Evolutionary conservation across 2,329 filamentous ascomycete genomes (phyloP).

Genomic region (Xylaria sp.): DNA sequence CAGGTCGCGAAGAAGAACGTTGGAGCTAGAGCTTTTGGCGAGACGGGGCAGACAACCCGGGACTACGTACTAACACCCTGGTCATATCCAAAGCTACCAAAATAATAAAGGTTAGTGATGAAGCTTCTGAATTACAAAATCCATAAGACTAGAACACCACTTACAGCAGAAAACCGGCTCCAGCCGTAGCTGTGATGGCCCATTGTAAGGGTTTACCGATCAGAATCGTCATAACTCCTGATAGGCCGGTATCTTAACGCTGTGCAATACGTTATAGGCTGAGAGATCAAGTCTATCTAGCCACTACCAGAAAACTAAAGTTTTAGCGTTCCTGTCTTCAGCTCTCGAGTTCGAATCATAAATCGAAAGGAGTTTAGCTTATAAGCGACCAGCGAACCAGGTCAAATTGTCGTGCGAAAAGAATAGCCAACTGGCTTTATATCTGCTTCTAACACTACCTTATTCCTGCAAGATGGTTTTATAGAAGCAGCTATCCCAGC

Average conservation of each 20-base stretch:
- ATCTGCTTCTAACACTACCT: conserved; percentile 1
- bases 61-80: conserved; percentile 19
- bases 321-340: not conserved
- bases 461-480: not conserved
- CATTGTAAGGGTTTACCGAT: conserved; percentile 27
- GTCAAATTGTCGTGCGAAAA: not conserved
- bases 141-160: not conserved
- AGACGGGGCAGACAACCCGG: not conserved
- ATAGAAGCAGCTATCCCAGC: too few species aligned
- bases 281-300: not conserved
- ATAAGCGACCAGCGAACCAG: not conserved
- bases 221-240: conserved; percentile 13
- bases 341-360: not conserved
- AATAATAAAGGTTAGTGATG: not conserved
- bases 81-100: conserved; percentile 17
- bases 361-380: not conserved
- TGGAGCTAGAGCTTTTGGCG: not conserved
- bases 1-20: not conserved
- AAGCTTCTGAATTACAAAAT: not conserved
- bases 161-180: conserved; percentile 28
- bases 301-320: not conserved
- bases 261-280: not conserved
- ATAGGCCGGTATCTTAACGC: not conserved
- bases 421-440: conserved; percentile 5
- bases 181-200: conserved; percentile 29